Base-by-base conservation (phyloP, 2,329 filamentous ascomycete genomes). In the Pseudogymnoascus sp. region DNA sequence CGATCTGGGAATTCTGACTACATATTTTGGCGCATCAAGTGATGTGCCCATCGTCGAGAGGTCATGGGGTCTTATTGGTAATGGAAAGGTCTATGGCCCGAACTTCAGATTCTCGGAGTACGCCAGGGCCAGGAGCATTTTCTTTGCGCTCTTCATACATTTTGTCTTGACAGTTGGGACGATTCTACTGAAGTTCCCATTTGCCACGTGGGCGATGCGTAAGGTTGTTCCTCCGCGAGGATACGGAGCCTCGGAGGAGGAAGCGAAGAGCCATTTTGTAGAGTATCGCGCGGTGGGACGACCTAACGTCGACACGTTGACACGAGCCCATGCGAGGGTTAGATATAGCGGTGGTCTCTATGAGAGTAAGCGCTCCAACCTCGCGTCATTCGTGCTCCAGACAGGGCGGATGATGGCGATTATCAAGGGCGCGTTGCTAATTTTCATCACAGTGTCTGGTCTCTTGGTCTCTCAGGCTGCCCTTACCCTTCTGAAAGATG, bases 381-480 rank as follows among this genome's bases (percentile, higher is more conserved):
- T 40, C 46, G 3, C 21, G 43, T 56, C 59, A 18, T n/a, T 42
- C 37, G 23, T 28, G 14, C 23, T 28, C 23, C 9, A 3, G 12
- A 28, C 12, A 16, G 16, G 43, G 43, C 46, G 46, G 18, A 16
- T 28, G 7, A 31, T 31, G 14, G 11, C 37, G 9, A 16, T 40
- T 21, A 6, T 60, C 23, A 34, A 12, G 18, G 11, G 3, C 2
- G 40, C 59, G 3, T 59, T 16, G 56, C 69, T 71, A 62, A 61
- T 36, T 4, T 37, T 49, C 14, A 14, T 40, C 12, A 16, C 61
- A 88, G 85, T 90, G 61, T 91, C 88, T 3, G 89, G 82, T 0
- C 70, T 86, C 16, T 78, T 88, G 28, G 71, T 90, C 12, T 81
- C 82, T 1, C 81, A 91, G 69, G 88, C 82, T 11, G 89, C 88